Evolutionary conservation across 192 early-diverging fungal species (phyloP).

Genomic region (Umbelopsis ramanniana): DNA sequence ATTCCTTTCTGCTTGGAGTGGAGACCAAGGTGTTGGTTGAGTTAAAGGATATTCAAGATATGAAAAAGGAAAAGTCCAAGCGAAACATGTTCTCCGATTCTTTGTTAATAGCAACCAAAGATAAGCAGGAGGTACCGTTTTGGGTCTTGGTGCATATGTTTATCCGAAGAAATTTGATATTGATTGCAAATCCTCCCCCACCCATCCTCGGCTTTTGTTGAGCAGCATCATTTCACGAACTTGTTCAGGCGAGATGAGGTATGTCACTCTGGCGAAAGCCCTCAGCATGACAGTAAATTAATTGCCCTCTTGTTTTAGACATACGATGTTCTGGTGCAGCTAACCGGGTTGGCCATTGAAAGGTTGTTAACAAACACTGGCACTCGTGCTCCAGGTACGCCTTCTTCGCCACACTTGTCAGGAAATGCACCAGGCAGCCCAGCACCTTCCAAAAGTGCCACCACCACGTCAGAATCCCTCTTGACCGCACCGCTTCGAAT

Average conservation of each 20-base stretch:
- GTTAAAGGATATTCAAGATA: conserved; percentile 88
- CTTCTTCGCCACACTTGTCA: neutral
- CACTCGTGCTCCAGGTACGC: conserved; percentile 63
- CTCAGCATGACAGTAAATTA: neutral
- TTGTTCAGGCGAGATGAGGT: conserved; percentile 85
- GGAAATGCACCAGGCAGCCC: neutral
- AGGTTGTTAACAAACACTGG: conserved; percentile 77
- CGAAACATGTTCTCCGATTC: conserved; percentile 90
- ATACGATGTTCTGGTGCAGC: conserved; percentile 79
- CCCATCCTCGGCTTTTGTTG: neutral
- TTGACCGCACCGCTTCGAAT: conserved; percentile 55
- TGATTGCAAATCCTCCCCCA: neutral
- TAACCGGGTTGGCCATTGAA: conserved; percentile 80
- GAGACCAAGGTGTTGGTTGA: conserved; percentile 92
- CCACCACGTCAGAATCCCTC: neutral
- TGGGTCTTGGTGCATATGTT: too few relatives aligned
- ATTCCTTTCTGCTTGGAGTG: conserved; percentile 91
- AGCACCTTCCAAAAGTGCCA: too few relatives aligned
- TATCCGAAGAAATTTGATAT: too few relatives aligned
- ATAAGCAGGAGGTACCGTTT: conserved; percentile 67
- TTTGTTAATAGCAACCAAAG: conserved; percentile 83
- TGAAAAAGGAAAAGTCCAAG: conserved; percentile 86
- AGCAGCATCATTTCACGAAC: conserved; percentile 75
- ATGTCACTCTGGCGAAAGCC: neutral
- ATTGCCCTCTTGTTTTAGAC: conserved; percentile 35